Evolutionary conservation across 345 rosid species (phyloP).

Genomic region (Eucalyptus leucophloia): DNA sequence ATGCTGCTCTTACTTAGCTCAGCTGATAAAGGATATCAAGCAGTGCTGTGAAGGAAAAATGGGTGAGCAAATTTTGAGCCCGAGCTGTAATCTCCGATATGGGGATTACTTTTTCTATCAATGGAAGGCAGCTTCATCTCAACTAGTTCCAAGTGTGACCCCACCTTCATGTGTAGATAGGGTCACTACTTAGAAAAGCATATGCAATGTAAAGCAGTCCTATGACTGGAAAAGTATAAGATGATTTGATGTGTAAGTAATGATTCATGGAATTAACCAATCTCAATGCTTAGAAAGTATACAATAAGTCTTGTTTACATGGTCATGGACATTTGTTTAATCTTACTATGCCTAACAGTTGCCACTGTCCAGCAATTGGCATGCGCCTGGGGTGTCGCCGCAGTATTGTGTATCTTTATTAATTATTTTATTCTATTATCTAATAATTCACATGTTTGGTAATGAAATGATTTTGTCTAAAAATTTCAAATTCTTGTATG

Average conservation of each 20-base stretch:
- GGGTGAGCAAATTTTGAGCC: slow-evolving; percentile 14
- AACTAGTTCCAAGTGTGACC: background rate
- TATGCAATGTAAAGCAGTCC: background rate
- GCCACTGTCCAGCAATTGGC: no score
- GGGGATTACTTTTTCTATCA: background rate
- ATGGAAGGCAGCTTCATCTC: background rate
- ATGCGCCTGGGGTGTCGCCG: accelerated
- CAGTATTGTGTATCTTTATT: no score
- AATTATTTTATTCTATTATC: no score
- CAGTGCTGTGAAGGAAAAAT: slow-evolving; percentile 1
- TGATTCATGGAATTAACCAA: background rate
- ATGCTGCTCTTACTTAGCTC: background rate
- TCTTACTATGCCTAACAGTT: background rate
- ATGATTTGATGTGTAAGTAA: background rate
- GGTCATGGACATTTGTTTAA: background rate
- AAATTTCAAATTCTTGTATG: no score
- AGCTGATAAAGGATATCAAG: background rate
- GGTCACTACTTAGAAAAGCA: background rate
- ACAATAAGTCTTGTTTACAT: background rate
- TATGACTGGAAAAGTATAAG: background rate
- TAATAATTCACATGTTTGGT: no score
- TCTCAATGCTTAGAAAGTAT: background rate
- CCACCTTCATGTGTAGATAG: background rate
- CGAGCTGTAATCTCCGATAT: slow-evolving; percentile 15
- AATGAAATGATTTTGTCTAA: no score